Base-by-base conservation (phyloP, 805 yeast genomes). In the Ascoidea rubescens region DNA sequence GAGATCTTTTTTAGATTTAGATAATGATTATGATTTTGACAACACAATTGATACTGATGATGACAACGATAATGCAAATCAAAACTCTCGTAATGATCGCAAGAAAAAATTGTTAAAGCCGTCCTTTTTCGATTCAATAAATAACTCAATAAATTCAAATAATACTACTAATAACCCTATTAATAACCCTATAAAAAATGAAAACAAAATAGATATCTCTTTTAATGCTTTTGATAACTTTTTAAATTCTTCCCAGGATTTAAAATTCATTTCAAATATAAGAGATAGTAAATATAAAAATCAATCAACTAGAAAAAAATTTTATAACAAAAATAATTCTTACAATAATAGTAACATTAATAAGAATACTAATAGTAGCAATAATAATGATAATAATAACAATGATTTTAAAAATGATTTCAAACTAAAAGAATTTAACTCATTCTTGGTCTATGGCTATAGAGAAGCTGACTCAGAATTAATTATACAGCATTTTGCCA, bases 361-460 rank as follows among this genome's bases (percentile, higher is more conserved):
- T 37, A 37, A 37, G 8, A 37, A 37, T 14, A 10, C 8, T 37
- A 37, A 37, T 37, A 14, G 14, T 4, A 37, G 4, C 43, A 37
- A 37, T 4, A 14, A 37, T 4, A 37, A 37, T 37, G 8, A 37
- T 4, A 37, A 14, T 14, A 37, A 37, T 14, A 37, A 37, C 4
- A 37, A 37, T 37, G 14, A 10, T 37, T 37, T 10, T 37, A 14
- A 37, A 10, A 10, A 37, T 37, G 43, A 37, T 37, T 14, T 14
- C 8, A 37, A 37, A 10, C 14, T 2, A 10, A 37, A 37, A 37
- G 14, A 37, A 10, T 37, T 14, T 10, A 37, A 79, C 49, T 85
- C 96, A 0, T 84, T 91, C 0, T 67, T 90, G 32, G 87, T 91
- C 2, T 88, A 85, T 67, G 98, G 98, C 1, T 91, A 87, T 64